A percentile compares a stretch with the other conserved stretches of the same genome.
Evolutionary conservation across 768 basidiomycete species (phyloP).

Genomic region (Auricularia cornea): DNA sequence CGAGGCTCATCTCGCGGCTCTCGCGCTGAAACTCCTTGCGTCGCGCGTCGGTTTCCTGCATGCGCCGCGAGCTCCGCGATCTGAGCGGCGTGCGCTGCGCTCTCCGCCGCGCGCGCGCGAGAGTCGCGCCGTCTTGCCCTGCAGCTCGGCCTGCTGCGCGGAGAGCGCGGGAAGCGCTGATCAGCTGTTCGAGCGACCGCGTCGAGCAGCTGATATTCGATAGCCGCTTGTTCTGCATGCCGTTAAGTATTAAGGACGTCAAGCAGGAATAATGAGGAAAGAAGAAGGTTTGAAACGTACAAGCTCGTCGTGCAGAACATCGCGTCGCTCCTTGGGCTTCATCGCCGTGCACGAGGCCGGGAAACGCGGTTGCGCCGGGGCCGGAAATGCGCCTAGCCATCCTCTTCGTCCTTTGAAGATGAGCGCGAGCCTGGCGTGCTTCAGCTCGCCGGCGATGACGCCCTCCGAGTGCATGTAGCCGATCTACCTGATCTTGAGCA

Average conservation of each 20-base stretch:
- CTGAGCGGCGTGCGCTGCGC: slow-evolving; percentile 56
- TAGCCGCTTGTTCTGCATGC: slow-evolving; percentile 6
- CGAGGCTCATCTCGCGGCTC: slow-evolving; percentile 60
- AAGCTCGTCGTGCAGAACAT: not conserved
- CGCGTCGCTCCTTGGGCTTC: slow-evolving; percentile 35
- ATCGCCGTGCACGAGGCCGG: slow-evolving; percentile 11
- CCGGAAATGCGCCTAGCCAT: not conserved
- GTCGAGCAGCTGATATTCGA: slow-evolving; percentile 45
- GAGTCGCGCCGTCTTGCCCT: slow-evolving; percentile 56
- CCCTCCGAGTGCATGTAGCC: slow-evolving; percentile 86
- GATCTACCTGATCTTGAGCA: slow-evolving; percentile 99
- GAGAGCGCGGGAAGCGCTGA: slow-evolving; percentile 45
- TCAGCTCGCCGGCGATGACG: slow-evolving; percentile 96
- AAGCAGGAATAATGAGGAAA: too few relatives aligned
- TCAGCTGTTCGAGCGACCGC: slow-evolving; percentile 44
- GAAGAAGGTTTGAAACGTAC: not conserved
- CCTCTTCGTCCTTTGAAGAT: too few relatives aligned
- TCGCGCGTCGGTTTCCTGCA: slow-evolving; percentile 53
- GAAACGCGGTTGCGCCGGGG: not conserved
- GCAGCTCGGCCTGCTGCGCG: slow-evolving; percentile 51
- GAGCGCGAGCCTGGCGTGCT: slow-evolving; percentile 95
- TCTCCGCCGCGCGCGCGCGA: slow-evolving; percentile 53
- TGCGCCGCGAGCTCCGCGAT: slow-evolving; percentile 46
- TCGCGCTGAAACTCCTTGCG: slow-evolving; percentile 69
- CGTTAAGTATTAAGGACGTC: not conserved